Evolutionary conservation across 805 yeast genomes (phyloP), one percentile per base, ranked within the genome.

Genomic region (Candida maltosa): DNA sequence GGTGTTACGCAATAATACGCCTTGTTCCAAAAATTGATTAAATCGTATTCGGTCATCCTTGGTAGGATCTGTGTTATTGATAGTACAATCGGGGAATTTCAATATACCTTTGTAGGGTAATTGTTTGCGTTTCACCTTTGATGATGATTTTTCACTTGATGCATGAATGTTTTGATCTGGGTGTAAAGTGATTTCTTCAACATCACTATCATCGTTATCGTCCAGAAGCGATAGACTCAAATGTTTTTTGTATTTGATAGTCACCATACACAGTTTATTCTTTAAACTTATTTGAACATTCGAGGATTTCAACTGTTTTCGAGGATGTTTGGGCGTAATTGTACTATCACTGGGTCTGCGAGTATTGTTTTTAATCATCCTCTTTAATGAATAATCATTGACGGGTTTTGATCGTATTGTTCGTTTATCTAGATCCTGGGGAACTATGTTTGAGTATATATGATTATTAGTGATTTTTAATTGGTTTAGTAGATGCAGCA

Each of bases 31-130:
- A 11, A 73, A 49, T 25, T 51, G 54, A 12, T 71, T 63, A 48
- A 84, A 85, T 14, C 62, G 41, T 10, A 53, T 54, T 11, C 78
- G 58, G 49, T 81, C 88, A 3, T 58, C 48, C 4, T 49, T 46
- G 1, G 70, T 70, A 0, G 95, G 95, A 26, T 72, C 70, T 0
- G 93, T 83, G 41, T 68, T 61, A 33, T 64, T 63, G 1, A 87
- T 83, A 19, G 69, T 72, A 23, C 81, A 78, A 29, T 82, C 78
- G 15, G 74, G 70, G 45, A 74, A 75, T 14, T 69, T 56, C 14
- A 84, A 58, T 0, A 83, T 71, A 0, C 93, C 93, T 32, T 82
- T 62, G 45, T 74, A 84, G 0, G 94, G 93, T 19, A 78, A 49
- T 36, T 80, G 83, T 31, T 64, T n/a, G n/a, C n/a, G n/a, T n/a